These are phyloP conservation scores for Ascomycota sp. DNA, from an alignment of 2,329 filamentous ascomycete species.

Conservation along the genomic window DNA sequence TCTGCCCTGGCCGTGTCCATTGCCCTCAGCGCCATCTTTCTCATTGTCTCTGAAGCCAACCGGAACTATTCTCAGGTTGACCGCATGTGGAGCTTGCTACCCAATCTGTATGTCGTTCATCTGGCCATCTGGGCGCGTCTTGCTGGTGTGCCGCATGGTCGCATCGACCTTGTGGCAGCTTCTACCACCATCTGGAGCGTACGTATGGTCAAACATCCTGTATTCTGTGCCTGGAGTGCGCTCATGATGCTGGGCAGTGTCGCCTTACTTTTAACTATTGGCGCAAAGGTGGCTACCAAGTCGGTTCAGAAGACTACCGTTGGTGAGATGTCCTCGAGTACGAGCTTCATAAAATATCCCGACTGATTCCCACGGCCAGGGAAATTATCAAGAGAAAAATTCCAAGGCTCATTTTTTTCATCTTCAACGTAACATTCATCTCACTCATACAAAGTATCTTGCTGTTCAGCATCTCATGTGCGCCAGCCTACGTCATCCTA, in stretches of 20 bases:
- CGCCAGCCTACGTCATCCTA: constrained; percentile 64
- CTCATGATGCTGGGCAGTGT: background rate
- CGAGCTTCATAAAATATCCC: background rate
- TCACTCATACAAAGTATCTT: constrained; percentile 62
- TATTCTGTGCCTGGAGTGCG: too few species aligned
- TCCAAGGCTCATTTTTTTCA: constrained; percentile 43
- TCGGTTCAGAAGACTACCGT: constrained; percentile 86
- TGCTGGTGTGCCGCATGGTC: constrained; percentile 43
- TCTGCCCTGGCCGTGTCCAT: constrained; percentile 51
- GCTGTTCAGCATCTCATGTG: constrained; percentile 50
- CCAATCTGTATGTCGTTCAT: constrained; percentile 68
- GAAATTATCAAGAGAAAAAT: constrained; percentile 46
- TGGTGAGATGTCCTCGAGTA: constrained; percentile 25
- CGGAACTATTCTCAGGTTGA: constrained; percentile 95
- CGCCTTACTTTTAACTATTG: constrained; percentile 93
- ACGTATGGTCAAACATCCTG: constrained; percentile 12
- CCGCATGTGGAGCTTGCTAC: constrained; percentile 73
- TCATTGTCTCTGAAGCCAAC: constrained; percentile 64
- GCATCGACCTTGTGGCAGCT: constrained; percentile 48
- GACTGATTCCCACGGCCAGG: constrained; percentile 18
- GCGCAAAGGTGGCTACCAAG: constrained; percentile 73
- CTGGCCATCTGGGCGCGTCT: constrained; percentile 65
- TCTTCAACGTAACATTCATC: constrained; percentile 83
- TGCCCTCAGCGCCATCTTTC: constrained; percentile 45
- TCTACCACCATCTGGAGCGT: constrained; percentile 64